Evolutionary conservation across 371 early-diverging fungal species (phyloP).

Genomic region (Massospora cicadina): DNA sequence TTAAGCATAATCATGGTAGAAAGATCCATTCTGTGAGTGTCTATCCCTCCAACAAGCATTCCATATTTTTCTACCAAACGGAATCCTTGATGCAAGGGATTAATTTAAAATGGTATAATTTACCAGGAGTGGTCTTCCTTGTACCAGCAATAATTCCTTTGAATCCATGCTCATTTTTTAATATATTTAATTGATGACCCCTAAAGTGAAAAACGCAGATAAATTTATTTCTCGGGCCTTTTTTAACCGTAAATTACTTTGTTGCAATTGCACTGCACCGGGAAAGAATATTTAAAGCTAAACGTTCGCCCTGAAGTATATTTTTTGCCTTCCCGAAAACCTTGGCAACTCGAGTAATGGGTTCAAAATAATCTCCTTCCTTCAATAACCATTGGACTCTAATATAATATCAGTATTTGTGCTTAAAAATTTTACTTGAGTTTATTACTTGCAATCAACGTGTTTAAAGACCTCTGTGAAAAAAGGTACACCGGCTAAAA

Average conservation of each 20-base stretch:
- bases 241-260: conserved; percentile 30
- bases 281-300: conserved; percentile 84
- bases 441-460: conserved; percentile 58
- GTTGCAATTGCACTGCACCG: conserved; percentile 90
- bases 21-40: conserved; percentile 91
- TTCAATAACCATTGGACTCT: conserved; percentile 68
- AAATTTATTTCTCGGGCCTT: not conserved
- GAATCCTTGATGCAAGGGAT: conserved; percentile 38
- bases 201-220: too few species aligned
- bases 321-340: conserved; percentile 73
- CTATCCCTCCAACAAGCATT: conserved; percentile 89
- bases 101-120: not conserved
- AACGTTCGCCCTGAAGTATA: conserved; percentile 83
- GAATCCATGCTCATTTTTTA: conserved; percentile 56
- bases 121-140: conserved; percentile 95
- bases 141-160: conserved; percentile 87
- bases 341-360: conserved; percentile 53
- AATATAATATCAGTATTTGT: not conserved
- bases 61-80: conserved; percentile 94
- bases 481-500: conserved; percentile 88
- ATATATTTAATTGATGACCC: conserved; percentile 38
- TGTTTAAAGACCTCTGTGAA: conserved; percentile 86
- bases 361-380: conserved; percentile 64
- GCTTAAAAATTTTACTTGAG: not conserved
- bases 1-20: conserved; percentile 97